Evolutionary conservation across 2,329 filamentous ascomycete species (phyloP).

Genomic region (Colletotrichum theobromicola): DNA sequence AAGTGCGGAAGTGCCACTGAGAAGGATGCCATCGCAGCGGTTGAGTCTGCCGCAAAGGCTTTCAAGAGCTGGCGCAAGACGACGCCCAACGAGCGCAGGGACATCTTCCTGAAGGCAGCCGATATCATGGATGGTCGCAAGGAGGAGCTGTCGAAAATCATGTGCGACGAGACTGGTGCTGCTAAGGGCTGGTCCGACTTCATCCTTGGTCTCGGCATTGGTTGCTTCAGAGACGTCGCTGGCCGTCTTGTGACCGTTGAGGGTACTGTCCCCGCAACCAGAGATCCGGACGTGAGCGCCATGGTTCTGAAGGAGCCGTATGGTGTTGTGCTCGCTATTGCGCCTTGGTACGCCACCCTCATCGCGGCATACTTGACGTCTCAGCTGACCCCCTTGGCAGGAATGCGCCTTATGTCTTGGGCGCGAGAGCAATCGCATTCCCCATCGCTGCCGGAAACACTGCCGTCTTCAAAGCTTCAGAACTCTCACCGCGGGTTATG

Average conservation of each 20-base stretch:
- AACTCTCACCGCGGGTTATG: slow-evolving; percentile 68
- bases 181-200: slow-evolving; percentile 32
- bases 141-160: slow-evolving; percentile 60
- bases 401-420: slow-evolving; percentile 64
- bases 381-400: slow-evolving; percentile 34
- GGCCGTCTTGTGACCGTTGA: slow-evolving; percentile 37
- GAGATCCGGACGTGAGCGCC: slow-evolving; percentile 54
- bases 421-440: slow-evolving; percentile 58
- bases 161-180: slow-evolving; percentile 45
- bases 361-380: not conserved
- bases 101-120: slow-evolving; percentile 67
- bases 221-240: slow-evolving; percentile 42
- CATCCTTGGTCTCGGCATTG: slow-evolving; percentile 35
- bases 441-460: slow-evolving; percentile 83
- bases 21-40: slow-evolving; percentile 54
- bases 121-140: slow-evolving; percentile 59
- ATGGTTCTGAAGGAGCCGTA: slow-evolving; percentile 74
- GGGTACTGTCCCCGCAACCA: slow-evolving; percentile 35
- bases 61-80: slow-evolving; percentile 68
- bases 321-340: slow-evolving; percentile 80
- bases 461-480: slow-evolving; percentile 73
- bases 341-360: slow-evolving; percentile 69
- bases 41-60: slow-evolving; percentile 58
- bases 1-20: slow-evolving; percentile 61
- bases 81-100: slow-evolving; percentile 60